Percentiles rank a stretch among this genome's conserved stretches.
Evolutionary conservation across 2,329 filamentous ascomycete species (phyloP).

Genomic region (Exophiala xenobiotica): DNA sequence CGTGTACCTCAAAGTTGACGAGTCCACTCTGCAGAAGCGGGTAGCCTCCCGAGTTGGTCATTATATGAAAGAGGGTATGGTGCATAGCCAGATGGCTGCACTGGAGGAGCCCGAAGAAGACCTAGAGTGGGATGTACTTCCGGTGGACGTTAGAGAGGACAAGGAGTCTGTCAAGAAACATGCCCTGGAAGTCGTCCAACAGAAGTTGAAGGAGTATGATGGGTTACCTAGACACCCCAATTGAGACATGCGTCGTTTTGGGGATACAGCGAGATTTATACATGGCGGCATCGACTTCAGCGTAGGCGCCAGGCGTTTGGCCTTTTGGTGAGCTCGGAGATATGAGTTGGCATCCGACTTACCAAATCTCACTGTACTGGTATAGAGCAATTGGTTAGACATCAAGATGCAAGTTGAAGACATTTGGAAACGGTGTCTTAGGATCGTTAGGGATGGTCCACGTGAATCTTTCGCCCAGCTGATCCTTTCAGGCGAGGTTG

Average conservation of each 20-base stretch:
- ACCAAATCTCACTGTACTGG: neutral
- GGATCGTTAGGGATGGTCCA: no score
- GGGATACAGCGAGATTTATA: neutral
- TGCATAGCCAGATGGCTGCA: conserved; percentile 83
- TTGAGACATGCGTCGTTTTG: neutral
- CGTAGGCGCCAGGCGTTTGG: conserved; percentile 16
- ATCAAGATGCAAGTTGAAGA: no score
- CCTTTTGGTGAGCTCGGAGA: neutral
- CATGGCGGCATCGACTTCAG: conserved; percentile 7
- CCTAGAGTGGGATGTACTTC: conserved; percentile 69
- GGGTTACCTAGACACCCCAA: conserved; percentile 1
- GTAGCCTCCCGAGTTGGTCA: conserved; percentile 75
- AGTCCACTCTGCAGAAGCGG: conserved; percentile 71
- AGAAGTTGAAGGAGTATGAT: conserved; percentile 52
- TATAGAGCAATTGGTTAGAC: neutral
- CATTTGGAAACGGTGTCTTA: no score
- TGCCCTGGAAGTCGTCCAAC: conserved; percentile 58
- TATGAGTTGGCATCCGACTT: neutral
- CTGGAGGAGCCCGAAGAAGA: conserved; percentile 76
- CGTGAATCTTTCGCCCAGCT: no score
- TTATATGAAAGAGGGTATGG: conserved; percentile 96
- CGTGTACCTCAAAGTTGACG: conserved; percentile 79
- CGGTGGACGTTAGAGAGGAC: conserved; percentile 60
- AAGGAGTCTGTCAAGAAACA: conserved; percentile 59
- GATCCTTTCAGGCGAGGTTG: no score